phyloP scores from a whole-genome alignment of 305 asterid species.

The Monarda citriodora region DNA sequence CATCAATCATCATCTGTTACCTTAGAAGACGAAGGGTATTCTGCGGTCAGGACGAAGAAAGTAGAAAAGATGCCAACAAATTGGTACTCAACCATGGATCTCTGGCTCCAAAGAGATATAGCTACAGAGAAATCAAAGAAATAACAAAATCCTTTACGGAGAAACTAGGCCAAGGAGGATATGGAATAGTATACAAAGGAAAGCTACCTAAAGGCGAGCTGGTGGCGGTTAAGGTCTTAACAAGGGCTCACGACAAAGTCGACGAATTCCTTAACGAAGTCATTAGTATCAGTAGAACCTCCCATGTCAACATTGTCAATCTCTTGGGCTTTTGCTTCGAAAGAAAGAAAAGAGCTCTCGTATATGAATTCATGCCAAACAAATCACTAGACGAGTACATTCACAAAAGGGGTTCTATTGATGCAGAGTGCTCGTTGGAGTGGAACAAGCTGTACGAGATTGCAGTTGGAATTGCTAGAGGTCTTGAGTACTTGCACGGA shows the following conservation, averaged over 20 bases:
- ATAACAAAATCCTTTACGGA: not conserved
- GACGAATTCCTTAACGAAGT: slow-evolving; percentile 69
- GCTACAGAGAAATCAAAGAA: not conserved
- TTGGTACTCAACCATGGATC: not conserved
- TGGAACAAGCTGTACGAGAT: not conserved
- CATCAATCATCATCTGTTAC: slow-evolving; percentile 16
- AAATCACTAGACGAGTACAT: slow-evolving; percentile 56
- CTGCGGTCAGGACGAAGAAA: not conserved
- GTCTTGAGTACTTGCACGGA: not conserved
- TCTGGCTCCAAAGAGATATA: not conserved
- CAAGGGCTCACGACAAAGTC: slow-evolving; percentile 23
- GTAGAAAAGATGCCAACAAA: slow-evolving; percentile 10
- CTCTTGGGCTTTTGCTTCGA: slow-evolving; percentile 60
- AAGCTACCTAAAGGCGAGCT: slow-evolving; percentile 32
- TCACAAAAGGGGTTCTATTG: not conserved
- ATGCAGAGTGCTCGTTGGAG: slow-evolving; percentile 3
- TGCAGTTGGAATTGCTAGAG: not conserved
- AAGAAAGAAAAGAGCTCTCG: slow-evolving; percentile 39
- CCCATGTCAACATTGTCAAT: slow-evolving; percentile 56
- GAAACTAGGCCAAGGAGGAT: not conserved
- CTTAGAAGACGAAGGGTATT: slow-evolving; percentile 3
- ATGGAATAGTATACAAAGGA: slow-evolving; percentile 26
- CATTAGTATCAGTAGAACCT: slow-evolving; percentile 49
- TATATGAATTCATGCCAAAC: slow-evolving; percentile 35
- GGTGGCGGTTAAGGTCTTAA: slow-evolving; percentile 69